These are phyloP conservation scores for Euphorbia celastroides DNA, from an alignment of 441 rosid genomes.

Conservation along the genomic window DNA sequence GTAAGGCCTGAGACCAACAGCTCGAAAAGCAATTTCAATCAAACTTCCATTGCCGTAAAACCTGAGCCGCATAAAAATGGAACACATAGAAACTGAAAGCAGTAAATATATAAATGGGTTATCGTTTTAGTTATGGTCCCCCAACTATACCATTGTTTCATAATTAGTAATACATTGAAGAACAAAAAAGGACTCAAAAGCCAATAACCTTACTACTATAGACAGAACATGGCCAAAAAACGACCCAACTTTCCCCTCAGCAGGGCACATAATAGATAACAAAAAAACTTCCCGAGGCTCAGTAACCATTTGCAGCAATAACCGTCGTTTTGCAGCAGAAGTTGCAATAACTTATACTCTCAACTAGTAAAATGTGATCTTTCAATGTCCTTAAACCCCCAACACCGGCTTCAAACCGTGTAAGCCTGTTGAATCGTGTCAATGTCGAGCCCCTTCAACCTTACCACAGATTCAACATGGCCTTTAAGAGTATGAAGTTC, in stretches of 20 bases:
- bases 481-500: not conserved
- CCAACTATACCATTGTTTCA: not conserved
- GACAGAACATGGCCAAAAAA: conserved; percentile 17
- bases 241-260: conserved; percentile 16
- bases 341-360: conserved; percentile 8
- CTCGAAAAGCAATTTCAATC: no score
- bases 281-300: no score
- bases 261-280: no score
- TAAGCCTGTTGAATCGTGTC: not conserved
- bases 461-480: not conserved
- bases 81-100: not conserved
- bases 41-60: no score
- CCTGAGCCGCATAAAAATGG: no score
- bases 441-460: not conserved
- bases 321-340: not conserved
- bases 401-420: not conserved
- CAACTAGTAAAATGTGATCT: not conserved
- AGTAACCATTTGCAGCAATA: not conserved
- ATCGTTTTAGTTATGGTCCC: not conserved
- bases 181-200: not conserved
- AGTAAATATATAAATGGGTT: conserved; percentile 3
- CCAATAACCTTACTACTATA: conserved; percentile 17
- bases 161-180: not conserved
- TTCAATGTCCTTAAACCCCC: conserved; percentile 9
- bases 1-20: no score